These are phyloP conservation scores for Kitagawia praeruptora DNA, from an alignment of 129 eudicot genomes.

Conservation along the genomic window DNA sequence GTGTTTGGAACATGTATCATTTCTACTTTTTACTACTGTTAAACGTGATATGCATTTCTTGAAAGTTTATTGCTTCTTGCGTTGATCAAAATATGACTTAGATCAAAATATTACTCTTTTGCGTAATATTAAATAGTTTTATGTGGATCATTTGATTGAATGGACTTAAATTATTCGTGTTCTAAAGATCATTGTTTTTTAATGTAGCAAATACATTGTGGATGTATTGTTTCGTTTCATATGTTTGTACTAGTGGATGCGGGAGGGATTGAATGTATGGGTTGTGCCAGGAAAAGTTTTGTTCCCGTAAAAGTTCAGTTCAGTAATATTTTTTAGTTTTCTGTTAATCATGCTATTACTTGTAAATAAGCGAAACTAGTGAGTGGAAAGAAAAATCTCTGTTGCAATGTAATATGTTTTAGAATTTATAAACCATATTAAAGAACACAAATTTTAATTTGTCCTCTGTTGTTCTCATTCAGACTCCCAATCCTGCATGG, in stretches of 20 bases:
- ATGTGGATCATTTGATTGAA: background rate
- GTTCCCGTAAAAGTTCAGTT: conserved; percentile 38
- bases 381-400: background rate
- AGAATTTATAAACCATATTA: background rate
- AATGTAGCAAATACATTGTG: conserved; percentile 83
- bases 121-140: background rate
- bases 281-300: conserved; percentile 62
- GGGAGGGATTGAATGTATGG: conserved; percentile 80
- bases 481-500: conserved; percentile 94
- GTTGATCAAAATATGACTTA: too few species aligned
- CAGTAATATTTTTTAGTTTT: background rate
- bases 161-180: background rate
- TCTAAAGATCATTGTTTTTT: background rate
- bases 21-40: too few species aligned
- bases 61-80: too few species aligned
- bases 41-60: too few species aligned
- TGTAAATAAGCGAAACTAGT: background rate
- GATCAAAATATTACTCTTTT: background rate
- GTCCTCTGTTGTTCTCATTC: conserved; percentile 5
- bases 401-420: background rate
- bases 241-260: conserved; percentile 79
- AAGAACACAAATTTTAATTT: background rate
- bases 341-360: background rate
- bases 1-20: too few species aligned
- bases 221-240: conserved; percentile 81